These are phyloP conservation scores for Saccharomycopsis capsularis DNA, from an alignment of 805 yeast genomes.

Conservation along the genomic window DNA sequence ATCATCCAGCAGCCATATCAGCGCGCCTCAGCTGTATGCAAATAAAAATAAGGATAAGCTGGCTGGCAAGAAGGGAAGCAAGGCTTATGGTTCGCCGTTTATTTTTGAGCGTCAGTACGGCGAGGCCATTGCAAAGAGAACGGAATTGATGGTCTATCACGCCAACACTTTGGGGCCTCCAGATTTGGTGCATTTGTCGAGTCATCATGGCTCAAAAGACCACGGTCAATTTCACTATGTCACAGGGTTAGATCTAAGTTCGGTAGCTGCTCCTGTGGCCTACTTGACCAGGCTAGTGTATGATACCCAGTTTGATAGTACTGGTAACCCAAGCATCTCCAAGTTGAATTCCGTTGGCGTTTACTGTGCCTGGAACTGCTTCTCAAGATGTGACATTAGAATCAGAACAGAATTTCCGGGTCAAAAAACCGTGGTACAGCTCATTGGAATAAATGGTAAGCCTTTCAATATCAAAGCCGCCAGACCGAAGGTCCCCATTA, in stretches of 20 bases:
- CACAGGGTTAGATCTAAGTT: slow-evolving; percentile 47
- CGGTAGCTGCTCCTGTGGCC: slow-evolving; percentile 49
- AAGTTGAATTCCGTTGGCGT: slow-evolving; percentile 44
- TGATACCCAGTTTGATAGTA: slow-evolving; percentile 56
- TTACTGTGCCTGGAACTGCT: slow-evolving; percentile 66
- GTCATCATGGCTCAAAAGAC: slow-evolving; percentile 25
- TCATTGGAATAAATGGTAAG: slow-evolving; percentile 19
- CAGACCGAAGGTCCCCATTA: neutral
- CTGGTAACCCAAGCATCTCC: slow-evolving; percentile 24
- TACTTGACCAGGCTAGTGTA: slow-evolving; percentile 43
- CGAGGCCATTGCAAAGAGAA: slow-evolving; percentile 12
- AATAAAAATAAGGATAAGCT: slow-evolving; percentile 2
- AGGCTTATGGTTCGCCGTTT: slow-evolving; percentile 13
- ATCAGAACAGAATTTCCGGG: slow-evolving; percentile 55
- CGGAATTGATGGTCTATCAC: slow-evolving; percentile 15
- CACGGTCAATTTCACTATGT: slow-evolving; percentile 47
- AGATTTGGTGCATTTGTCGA: slow-evolving; percentile 52
- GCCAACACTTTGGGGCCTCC: slow-evolving; percentile 48
- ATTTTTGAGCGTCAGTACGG: slow-evolving; percentile 16
- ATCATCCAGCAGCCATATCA: slow-evolving; percentile 16
- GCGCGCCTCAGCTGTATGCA: slow-evolving; percentile 4
- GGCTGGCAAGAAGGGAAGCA: neutral
- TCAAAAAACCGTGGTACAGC: slow-evolving; percentile 16
- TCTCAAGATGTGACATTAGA: slow-evolving; percentile 67
- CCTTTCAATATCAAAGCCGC: slow-evolving; percentile 12